Percentiles rank a stretch among this genome's conserved stretches.
Evolutionary conservation across 768 basidiomycete species (phyloP).

Genomic region (Galerina sulciceps): DNA sequence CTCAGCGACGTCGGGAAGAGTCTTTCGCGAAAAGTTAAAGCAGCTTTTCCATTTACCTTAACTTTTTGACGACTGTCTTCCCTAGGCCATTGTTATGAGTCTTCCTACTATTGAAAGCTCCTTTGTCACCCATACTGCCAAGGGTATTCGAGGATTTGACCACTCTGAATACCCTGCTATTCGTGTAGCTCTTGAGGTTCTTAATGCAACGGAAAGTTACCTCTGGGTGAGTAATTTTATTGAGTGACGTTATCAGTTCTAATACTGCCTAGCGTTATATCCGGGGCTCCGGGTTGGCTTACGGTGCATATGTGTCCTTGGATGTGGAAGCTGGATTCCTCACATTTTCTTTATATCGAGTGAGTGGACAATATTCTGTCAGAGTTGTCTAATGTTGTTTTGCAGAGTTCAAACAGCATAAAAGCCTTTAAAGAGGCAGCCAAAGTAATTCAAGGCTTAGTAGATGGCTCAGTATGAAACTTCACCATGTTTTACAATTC

Average conservation of each 20-base stretch:
- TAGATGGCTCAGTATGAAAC: constrained; percentile 75
- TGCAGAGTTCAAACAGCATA: constrained; percentile 78
- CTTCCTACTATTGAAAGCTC: constrained; percentile 95
- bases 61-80: background rate
- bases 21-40: constrained; percentile 68
- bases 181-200: constrained; percentile 79
- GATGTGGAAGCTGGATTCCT: constrained; percentile 82
- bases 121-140: constrained; percentile 78
- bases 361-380: constrained; percentile 34
- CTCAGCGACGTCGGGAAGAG: constrained; percentile 77
- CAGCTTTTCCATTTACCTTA: background rate
- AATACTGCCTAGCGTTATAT: constrained; percentile 72
- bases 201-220: constrained; percentile 94
- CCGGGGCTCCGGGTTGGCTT: constrained; percentile 93
- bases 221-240: constrained; percentile 68
- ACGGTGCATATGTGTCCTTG: constrained; percentile 78
- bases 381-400: background rate
- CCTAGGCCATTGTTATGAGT: constrained; percentile 81
- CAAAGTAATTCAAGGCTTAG: constrained; percentile 76
- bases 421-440: constrained; percentile 82
- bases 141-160: constrained; percentile 77
- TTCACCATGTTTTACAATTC: background rate
- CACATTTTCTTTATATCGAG: constrained; percentile 79
- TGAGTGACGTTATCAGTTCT: background rate
- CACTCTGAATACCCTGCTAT: constrained; percentile 88